phyloP scores from a whole-genome alignment of 768 basidiomycete genomes.

The Pleurotus salmoneostramineus region DNA sequence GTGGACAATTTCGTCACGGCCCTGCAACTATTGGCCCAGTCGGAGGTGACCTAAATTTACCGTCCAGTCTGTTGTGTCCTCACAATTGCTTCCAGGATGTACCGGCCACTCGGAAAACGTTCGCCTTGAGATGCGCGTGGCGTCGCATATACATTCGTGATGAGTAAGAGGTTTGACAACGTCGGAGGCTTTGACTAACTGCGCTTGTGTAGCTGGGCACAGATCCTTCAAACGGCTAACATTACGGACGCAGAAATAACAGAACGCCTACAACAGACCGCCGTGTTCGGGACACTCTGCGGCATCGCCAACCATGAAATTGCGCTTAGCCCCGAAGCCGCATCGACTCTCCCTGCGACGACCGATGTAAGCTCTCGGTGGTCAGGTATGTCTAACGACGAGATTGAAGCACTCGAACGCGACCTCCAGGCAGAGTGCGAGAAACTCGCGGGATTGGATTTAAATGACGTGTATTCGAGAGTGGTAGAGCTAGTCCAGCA shows the following conservation, averaged over 20 bases:
- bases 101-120: constrained; percentile 64
- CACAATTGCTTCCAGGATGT: constrained; percentile 41
- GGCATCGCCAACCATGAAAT: constrained; percentile 40
- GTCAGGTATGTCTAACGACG: constrained; percentile 68
- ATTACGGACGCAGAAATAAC: constrained; percentile 76
- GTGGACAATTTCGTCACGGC: constrained; percentile 67
- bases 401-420: constrained; percentile 50
- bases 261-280: constrained; percentile 67
- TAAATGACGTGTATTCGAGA: constrained; percentile 60
- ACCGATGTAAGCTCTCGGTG: constrained; percentile 68
- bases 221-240: constrained; percentile 68
- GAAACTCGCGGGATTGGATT: constrained; percentile 48
- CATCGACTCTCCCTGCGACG: constrained; percentile 52
- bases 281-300: constrained; percentile 65
- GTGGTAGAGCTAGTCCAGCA: constrained; percentile 63
- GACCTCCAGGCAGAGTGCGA: constrained; percentile 66
- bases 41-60: constrained; percentile 34
- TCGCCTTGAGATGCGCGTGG: constrained; percentile 79
- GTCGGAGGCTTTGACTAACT: background rate
- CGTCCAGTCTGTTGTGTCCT: background rate
- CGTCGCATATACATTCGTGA: constrained; percentile 85
- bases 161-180: constrained; percentile 50
- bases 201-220: constrained; percentile 60
- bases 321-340: constrained; percentile 53
- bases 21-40: constrained; percentile 58